Conservation (phyloP, 176 grass and related monocot genomes). For the Oryza punctata region DNA sequence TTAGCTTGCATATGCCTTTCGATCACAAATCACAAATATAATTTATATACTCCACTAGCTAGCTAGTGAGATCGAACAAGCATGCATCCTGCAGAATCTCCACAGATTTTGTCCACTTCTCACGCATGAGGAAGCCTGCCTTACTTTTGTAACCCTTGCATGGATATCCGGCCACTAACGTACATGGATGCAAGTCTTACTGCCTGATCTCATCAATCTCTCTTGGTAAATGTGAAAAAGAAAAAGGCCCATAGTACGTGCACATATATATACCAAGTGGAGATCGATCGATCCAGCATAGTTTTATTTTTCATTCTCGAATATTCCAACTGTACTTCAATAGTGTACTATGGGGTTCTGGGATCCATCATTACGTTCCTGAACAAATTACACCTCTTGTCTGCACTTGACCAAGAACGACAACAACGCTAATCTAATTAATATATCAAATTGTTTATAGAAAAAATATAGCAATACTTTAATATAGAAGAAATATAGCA, state of each 20-base stretch:
- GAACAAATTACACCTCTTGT: neutral
- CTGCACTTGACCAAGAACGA: neutral
- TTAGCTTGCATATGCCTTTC: too few relatives aligned
- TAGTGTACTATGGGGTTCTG: conserved; percentile 29
- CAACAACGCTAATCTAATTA: neutral
- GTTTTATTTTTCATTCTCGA: conserved; percentile 2
- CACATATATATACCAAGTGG: neutral
- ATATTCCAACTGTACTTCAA: conserved; percentile 39
- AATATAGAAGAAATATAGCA: too few relatives aligned
- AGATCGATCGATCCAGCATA: neutral
- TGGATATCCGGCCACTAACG: neutral
- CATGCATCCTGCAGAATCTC: too few relatives aligned
- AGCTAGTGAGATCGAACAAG: too few relatives aligned
- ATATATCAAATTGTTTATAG: too few relatives aligned
- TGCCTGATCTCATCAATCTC: conserved; percentile 2
- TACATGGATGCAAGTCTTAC: conserved; percentile 5
- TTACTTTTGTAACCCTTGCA: neutral
- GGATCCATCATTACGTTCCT: conserved; percentile 22
- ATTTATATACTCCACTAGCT: too few relatives aligned
- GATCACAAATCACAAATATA: too few relatives aligned
- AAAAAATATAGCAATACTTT: too few relatives aligned
- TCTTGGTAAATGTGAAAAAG: conserved; percentile 31
- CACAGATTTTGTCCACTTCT: too few relatives aligned
- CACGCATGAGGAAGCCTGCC: too few relatives aligned
- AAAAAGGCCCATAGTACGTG: neutral